Conservation (phyloP, 768 basidiomycete genomes). For the Arthromyces matolae region DNA sequence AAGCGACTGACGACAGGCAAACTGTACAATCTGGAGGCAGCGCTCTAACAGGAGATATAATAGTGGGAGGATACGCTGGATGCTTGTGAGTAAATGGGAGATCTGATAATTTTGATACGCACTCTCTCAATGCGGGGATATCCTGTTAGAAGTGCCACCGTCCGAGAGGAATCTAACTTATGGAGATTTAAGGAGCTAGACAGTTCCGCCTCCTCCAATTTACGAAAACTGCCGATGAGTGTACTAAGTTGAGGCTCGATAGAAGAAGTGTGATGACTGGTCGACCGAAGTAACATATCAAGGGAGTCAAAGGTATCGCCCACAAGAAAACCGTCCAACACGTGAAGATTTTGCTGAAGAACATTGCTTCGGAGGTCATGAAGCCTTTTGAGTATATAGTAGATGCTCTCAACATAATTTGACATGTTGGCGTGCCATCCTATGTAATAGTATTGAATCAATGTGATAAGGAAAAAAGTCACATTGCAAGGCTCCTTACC, state of each 20-base stretch:
- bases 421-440: not conserved
- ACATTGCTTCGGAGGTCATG: not conserved
- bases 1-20: not conserved
- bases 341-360: not conserved
- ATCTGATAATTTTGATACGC: no score
- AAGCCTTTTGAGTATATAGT: not conserved
- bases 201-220: not conserved
- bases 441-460: not conserved
- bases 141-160: not conserved
- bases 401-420: not conserved
- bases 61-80: not conserved
- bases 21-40: not conserved
- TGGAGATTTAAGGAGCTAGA: not conserved
- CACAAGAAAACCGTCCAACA: not conserved
- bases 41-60: not conserved
- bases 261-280: not conserved
- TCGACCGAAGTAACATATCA: not conserved
- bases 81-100: not conserved
- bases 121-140: not conserved
- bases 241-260: not conserved
- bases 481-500: no score
- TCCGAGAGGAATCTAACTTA: not conserved
- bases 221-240: not conserved
- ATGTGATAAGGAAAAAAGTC: not conserved
- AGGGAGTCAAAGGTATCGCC: not conserved